Conservation (phyloP, 2,329 filamentous ascomycete genomes). For the Cladosporium sp. region DNA sequence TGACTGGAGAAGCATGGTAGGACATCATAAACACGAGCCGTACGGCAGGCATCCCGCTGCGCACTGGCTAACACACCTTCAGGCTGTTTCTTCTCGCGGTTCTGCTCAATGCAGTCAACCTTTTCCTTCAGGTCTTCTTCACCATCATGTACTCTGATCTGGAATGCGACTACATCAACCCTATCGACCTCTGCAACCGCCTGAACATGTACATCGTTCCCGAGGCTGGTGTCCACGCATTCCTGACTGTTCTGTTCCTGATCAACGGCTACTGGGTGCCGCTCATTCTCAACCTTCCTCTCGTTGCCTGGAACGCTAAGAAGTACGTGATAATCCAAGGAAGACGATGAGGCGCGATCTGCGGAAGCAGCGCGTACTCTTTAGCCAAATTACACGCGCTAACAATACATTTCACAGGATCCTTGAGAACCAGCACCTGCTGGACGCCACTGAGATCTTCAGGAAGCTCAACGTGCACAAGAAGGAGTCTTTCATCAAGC, state of each 20-base stretch:
- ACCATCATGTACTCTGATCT: constrained; percentile 99
- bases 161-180: constrained; percentile 99
- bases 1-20: constrained; percentile 38
- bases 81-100: constrained; percentile 95
- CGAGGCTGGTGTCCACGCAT: constrained; percentile 94
- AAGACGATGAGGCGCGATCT: not conserved
- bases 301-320: constrained; percentile 91
- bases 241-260: constrained; percentile 91
- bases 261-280: constrained; percentile 99
- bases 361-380: not conserved
- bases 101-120: constrained; percentile 98
- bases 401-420: constrained; percentile 58
- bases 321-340: constrained; percentile 62
- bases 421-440: constrained; percentile 89
- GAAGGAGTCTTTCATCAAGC: constrained; percentile 99
- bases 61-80: constrained; percentile 9
- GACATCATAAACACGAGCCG: constrained; percentile 8
- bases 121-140: constrained; percentile 99
- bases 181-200: constrained; percentile 99
- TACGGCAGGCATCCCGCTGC: constrained; percentile 4
- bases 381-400: constrained; percentile 20
- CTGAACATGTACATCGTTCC: constrained; percentile 99
- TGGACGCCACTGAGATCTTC: constrained; percentile 99
- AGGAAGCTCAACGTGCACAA: constrained; percentile 98
- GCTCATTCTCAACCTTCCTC: constrained; percentile 82